Evolutionary conservation across 2,329 filamentous ascomycete genomes (phyloP).

Genomic region (Penicillium sp.): DNA sequence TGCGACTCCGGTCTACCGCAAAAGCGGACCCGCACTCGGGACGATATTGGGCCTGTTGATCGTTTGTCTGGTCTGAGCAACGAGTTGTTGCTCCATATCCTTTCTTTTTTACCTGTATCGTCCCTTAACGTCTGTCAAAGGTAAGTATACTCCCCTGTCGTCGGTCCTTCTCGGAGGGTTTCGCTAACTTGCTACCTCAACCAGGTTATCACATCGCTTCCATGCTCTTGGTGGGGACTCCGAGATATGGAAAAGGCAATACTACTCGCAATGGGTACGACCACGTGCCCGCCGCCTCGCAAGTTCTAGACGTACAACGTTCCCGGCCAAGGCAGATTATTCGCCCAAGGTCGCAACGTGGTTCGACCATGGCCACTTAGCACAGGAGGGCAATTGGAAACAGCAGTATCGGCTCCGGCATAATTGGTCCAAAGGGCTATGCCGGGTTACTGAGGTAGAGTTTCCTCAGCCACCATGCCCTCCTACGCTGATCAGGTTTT

Average conservation of each 20-base stretch:
- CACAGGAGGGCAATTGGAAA: constrained; percentile 71
- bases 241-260: constrained; percentile 86
- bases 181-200: background rate
- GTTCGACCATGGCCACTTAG: constrained; percentile 58
- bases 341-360: constrained; percentile 58
- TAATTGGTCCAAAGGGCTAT: constrained; percentile 85
- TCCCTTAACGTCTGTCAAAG: constrained; percentile 64
- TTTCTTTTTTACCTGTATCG: constrained; percentile 69
- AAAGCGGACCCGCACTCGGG: constrained; percentile 45
- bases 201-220: constrained; percentile 65
- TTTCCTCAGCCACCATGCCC: constrained; percentile 57
- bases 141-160: constrained; percentile 36
- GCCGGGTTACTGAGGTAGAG: constrained; percentile 73
- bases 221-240: constrained; percentile 71
- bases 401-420: constrained; percentile 81
- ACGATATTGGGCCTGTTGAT: constrained; percentile 45
- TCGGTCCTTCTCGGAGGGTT: background rate
- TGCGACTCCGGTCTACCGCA: constrained; percentile 17
- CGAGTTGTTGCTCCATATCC: constrained; percentile 80
- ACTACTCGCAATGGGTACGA: constrained; percentile 82
- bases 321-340: constrained; percentile 45
- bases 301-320: constrained; percentile 52
- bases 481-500: constrained; percentile 69
- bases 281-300: constrained; percentile 75
- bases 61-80: constrained; percentile 73